These are phyloP conservation scores for Malassezia caprae DNA, from an alignment of 1,284 basidiomycete genomes.

Conservation along the genomic window DNA sequence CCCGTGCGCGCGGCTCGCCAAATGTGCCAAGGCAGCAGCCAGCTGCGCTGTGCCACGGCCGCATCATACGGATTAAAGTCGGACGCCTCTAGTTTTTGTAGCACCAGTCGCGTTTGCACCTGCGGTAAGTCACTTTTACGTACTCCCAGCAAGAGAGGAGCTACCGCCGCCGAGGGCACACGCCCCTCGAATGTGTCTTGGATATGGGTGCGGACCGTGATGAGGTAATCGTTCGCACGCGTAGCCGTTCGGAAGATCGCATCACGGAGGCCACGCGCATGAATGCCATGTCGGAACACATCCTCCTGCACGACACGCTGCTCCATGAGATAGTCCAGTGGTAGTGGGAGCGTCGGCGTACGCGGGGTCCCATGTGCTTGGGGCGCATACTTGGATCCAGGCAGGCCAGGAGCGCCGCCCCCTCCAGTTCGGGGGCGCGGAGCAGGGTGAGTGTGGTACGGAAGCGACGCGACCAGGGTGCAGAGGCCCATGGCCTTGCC, in stretches of 20 bases:
- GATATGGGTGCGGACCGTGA: slow-evolving; percentile 70
- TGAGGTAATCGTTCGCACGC: slow-evolving; percentile 77
- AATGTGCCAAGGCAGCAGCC: slow-evolving; percentile 74
- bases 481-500: slow-evolving; percentile 43
- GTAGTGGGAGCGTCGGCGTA: slow-evolving; percentile 59
- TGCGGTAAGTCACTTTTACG: slow-evolving; percentile 48
- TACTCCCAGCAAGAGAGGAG: slow-evolving; percentile 69
- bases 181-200: slow-evolving; percentile 56
- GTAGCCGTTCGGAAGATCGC: slow-evolving; percentile 83
- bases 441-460: slow-evolving; percentile 37
- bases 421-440: slow-evolving; percentile 22
- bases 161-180: slow-evolving; percentile 61
- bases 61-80: slow-evolving; percentile 76
- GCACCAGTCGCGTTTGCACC: slow-evolving; percentile 66
- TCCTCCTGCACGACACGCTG: slow-evolving; percentile 76
- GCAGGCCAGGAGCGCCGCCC: slow-evolving; percentile 1
- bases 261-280: slow-evolving; percentile 57
- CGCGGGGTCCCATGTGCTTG: slow-evolving; percentile 11
- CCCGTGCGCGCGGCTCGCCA: slow-evolving; percentile 57
- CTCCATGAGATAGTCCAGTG: slow-evolving; percentile 69
- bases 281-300: slow-evolving; percentile 62
- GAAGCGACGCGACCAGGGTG: slow-evolving; percentile 29
- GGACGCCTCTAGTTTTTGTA: slow-evolving; percentile 63
- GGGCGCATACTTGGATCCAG: slow-evolving; percentile 11
- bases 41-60: slow-evolving; percentile 63